Evolutionary conservation across 345 rosid genomes (phyloP).

Genomic region (Diplotaxis tenuifolia): DNA sequence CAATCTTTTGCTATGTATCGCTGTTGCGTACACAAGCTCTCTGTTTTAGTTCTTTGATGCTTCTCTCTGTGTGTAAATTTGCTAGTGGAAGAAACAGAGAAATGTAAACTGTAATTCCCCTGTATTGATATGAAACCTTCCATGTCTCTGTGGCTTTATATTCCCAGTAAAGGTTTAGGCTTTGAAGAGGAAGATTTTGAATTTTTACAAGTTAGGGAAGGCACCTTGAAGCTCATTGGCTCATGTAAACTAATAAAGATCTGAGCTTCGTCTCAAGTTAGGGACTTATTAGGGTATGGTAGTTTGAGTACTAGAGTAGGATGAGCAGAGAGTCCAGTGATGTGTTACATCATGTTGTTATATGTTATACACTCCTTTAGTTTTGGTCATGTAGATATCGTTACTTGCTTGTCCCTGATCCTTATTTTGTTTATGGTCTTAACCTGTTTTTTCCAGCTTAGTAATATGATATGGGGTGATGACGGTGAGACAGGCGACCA

Average conservation of each 20-base stretch:
- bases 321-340: not conserved
- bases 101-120: too few relatives aligned
- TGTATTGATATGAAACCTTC: not conserved
- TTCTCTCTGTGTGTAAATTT: not conserved
- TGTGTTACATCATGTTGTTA: not conserved
- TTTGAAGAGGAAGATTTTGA: not conserved
- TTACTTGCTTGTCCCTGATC: constrained; percentile 18
- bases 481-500: constrained; percentile 65
- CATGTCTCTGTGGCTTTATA: not conserved
- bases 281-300: not conserved
- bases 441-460: constrained; percentile 53
- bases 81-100: not conserved
- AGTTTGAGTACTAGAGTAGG: not conserved
- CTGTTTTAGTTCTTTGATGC: not conserved
- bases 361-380: too few relatives aligned
- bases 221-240: not conserved
- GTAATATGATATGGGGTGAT: constrained; percentile 88
- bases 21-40: not conserved
- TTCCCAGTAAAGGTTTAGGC: not conserved
- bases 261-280: not conserved
- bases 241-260: not conserved
- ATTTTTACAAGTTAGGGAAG: not conserved
- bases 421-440: not conserved
- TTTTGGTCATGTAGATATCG: constrained; percentile 6
- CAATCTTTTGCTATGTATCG: not conserved